These are phyloP conservation scores for Penicillium crustosum DNA, from an alignment of 2,329 filamentous ascomycete genomes.

Conservation along the genomic window DNA sequence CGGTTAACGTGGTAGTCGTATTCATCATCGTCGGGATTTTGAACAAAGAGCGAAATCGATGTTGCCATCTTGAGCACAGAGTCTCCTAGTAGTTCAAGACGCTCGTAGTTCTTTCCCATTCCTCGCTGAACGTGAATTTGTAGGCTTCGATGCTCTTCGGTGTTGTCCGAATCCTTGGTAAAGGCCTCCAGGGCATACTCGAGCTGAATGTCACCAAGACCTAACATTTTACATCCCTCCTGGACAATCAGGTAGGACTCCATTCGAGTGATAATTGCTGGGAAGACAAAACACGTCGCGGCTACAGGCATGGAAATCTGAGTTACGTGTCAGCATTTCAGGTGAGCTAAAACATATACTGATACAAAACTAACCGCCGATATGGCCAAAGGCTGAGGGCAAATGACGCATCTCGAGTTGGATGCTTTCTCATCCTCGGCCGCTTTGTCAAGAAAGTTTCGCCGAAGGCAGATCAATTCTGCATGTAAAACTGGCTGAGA, in stretches of 20 bases:
- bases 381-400: slow-evolving; percentile 72
- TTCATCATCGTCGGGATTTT: slow-evolving; percentile 75
- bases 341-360: background rate
- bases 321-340: background rate
- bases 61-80: slow-evolving; percentile 95
- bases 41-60: slow-evolving; percentile 78
- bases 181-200: slow-evolving; percentile 80
- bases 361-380: slow-evolving; percentile 63
- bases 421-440: slow-evolving; percentile 51
- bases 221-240: slow-evolving; percentile 69
- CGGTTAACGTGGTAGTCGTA: slow-evolving; percentile 85
- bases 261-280: slow-evolving; percentile 78
- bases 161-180: slow-evolving; percentile 88
- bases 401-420: slow-evolving; percentile 62
- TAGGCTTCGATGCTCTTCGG: slow-evolving; percentile 67
- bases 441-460: slow-evolving; percentile 76
- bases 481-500: slow-evolving; percentile 81
- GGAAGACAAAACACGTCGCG: slow-evolving; percentile 71
- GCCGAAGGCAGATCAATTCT: slow-evolving; percentile 70
- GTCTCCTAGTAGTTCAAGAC: slow-evolving; percentile 90
- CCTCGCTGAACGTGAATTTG: slow-evolving; percentile 74
- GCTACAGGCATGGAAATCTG: slow-evolving; percentile 70
- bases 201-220: slow-evolving; percentile 61
- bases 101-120: slow-evolving; percentile 94
- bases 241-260: slow-evolving; percentile 78